Conservation (phyloP, 2,329 filamentous ascomycete species). For the Botrytis pseudocinerea region DNA sequence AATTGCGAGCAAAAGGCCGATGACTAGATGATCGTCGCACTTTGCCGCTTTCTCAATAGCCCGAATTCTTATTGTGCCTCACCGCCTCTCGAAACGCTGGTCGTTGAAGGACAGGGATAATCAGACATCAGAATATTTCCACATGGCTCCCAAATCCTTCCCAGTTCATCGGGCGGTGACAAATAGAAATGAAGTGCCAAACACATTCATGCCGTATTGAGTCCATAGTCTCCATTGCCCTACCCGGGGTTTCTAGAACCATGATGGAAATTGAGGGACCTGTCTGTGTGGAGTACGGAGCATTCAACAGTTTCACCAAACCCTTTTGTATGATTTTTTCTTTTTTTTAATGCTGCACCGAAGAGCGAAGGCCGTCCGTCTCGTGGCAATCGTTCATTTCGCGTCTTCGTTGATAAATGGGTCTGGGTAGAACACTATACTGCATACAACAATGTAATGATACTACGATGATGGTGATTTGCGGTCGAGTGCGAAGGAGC, state of each 20-base stretch:
- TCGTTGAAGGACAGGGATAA: constrained; percentile 29
- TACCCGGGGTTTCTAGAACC: constrained; percentile 29
- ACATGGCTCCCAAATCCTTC: constrained; percentile 7
- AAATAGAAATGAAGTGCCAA: constrained; percentile 18
- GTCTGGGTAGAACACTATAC: neutral
- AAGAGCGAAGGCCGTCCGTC: neutral
- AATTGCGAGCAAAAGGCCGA: neutral
- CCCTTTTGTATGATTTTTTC: too few species aligned
- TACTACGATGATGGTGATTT: constrained; percentile 1
- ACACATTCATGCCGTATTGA: constrained; percentile 26
- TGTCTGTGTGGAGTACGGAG: constrained; percentile 10
- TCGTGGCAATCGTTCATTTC: constrained; percentile 12
- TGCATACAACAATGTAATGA: neutral
- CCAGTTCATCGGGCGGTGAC: constrained; percentile 25
- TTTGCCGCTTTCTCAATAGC: neutral
- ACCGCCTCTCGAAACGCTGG: constrained; percentile 28
- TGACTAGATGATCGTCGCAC: constrained; percentile 3
- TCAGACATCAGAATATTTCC: constrained; percentile 22
- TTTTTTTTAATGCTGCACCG: neutral
- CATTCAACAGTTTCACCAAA: constrained; percentile 1
- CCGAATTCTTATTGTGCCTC: neutral
- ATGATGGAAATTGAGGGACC: constrained; percentile 20
- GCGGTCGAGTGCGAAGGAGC: neutral
- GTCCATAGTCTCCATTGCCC: constrained; percentile 8
- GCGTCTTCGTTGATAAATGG: neutral